A percentile compares a stretch with the other conserved stretches of the same genome.
These are phyloP conservation scores for Candida ipomoeae DNA, from an alignment of 805 yeast species.

Conservation along the genomic window DNA sequence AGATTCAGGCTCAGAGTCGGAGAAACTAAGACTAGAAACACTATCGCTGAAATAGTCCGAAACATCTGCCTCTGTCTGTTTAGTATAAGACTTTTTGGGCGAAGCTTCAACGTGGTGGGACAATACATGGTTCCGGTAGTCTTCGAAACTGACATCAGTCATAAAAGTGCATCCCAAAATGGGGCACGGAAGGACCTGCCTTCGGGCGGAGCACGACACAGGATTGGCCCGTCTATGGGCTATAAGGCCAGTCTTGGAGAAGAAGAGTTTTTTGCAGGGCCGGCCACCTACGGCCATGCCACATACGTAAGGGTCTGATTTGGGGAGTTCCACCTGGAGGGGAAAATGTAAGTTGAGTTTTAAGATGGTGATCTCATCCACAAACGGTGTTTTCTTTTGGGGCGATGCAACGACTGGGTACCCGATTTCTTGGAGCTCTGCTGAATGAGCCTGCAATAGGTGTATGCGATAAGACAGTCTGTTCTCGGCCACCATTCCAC, in stretches of 20 bases:
- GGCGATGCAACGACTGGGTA: slow-evolving; percentile 11
- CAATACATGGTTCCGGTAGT: slow-evolving; percentile 9
- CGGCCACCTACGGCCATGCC: neutral
- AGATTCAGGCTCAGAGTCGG: slow-evolving; percentile 4
- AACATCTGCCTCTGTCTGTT: slow-evolving; percentile 1
- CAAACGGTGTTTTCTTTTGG: neutral
- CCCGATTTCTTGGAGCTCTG: slow-evolving; percentile 14
- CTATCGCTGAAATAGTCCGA: slow-evolving; percentile 11
- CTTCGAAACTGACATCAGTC: slow-evolving; percentile 25
- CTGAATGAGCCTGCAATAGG: slow-evolving; percentile 9
- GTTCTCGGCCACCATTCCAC: slow-evolving; percentile 7
- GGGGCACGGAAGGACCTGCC: slow-evolving; percentile 36
- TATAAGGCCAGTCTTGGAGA: slow-evolving; percentile 21
- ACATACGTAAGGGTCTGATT: slow-evolving; percentile 7
- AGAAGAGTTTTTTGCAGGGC: slow-evolving; percentile 10
- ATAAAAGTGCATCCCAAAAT: slow-evolving; percentile 38
- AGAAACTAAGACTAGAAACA: slow-evolving; percentile 6
- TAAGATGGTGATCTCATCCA: slow-evolving; percentile 11
- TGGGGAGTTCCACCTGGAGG: slow-evolving; percentile 8
- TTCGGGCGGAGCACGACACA: slow-evolving; percentile 25
- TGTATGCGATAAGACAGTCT: slow-evolving; percentile 12
- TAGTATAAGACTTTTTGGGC: neutral
- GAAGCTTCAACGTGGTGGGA: slow-evolving; percentile 1
- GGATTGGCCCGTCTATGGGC: slow-evolving; percentile 13
- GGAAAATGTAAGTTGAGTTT: slow-evolving; percentile 17